Evolutionary conservation across 2,329 filamentous ascomycete species (phyloP).

Genomic region (Colletotrichum scovillei): DNA sequence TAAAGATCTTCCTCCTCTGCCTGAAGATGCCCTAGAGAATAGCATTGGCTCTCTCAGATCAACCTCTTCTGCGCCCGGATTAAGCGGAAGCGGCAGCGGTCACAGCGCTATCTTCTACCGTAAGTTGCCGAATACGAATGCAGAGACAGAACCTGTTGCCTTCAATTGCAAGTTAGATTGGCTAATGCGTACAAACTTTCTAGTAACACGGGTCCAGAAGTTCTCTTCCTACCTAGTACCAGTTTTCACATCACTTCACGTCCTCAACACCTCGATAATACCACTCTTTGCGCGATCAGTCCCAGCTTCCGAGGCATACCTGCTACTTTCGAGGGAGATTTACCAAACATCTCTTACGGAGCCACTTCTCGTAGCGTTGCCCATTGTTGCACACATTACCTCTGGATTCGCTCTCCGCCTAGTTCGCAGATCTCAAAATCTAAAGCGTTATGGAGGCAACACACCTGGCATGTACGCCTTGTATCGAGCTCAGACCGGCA

Average conservation of each 20-base stretch:
- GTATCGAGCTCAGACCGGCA: constrained; percentile 45
- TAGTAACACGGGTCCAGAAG: constrained; percentile 82
- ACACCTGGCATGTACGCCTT: constrained; percentile 62
- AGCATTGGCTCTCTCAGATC: constrained; percentile 48
- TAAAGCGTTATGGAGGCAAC: constrained; percentile 79
- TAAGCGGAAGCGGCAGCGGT: constrained; percentile 72
- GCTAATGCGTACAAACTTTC: constrained; percentile 1
- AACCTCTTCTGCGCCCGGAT: constrained; percentile 61
- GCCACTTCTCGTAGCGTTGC: constrained; percentile 81
- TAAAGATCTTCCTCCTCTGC: constrained; percentile 56
- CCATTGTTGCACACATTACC: constrained; percentile 79
- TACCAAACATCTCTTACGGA: constrained; percentile 89
- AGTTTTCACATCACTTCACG: constrained; percentile 80
- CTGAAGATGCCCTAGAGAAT: constrained; percentile 48
- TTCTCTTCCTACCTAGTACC: constrained; percentile 90
- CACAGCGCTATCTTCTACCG: constrained; percentile 81
- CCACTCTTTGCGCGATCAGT: constrained; percentile 81
- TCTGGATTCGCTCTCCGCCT: constrained; percentile 83
- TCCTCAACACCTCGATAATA: constrained; percentile 84
- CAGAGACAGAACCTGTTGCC: not conserved
- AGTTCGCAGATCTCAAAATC: constrained; percentile 77
- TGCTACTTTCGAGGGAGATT: constrained; percentile 90
- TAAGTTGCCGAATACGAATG: constrained; percentile 53
- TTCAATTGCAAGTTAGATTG: constrained; percentile 23
- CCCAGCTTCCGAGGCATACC: constrained; percentile 81